These are phyloP conservation scores for Cryomyces minteri DNA, from an alignment of 495 filamentous ascomycete genomes.

Conservation along the genomic window DNA sequence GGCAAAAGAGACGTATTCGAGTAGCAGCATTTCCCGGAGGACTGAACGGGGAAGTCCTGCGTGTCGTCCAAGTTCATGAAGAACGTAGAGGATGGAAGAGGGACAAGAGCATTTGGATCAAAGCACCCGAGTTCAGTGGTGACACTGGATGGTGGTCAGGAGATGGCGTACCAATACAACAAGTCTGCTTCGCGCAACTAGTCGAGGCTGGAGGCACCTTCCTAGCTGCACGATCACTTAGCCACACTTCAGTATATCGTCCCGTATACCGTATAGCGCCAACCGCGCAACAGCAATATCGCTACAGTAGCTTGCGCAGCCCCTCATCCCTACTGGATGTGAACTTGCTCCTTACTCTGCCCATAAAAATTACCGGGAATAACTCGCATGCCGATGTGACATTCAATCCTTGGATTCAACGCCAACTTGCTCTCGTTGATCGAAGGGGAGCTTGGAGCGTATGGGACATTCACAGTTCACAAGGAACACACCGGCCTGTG, in stretches of 20 bases:
- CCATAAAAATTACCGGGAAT: conserved; percentile 33
- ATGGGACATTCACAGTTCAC: conserved; percentile 42
- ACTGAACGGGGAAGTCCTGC: conserved; percentile 31
- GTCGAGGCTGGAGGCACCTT: conserved; percentile 12
- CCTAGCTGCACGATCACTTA: conserved; percentile 13
- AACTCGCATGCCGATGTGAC: conserved; percentile 47
- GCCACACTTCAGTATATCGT: conserved; percentile 12
- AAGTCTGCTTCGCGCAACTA: conserved; percentile 44
- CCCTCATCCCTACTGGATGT: conserved; percentile 31
- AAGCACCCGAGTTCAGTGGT: conserved; percentile 13
- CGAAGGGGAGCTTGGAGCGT: conserved; percentile 54
- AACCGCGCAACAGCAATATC: neutral
- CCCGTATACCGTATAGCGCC: conserved; percentile 2
- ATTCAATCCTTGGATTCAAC: conserved; percentile 58
- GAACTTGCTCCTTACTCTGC: conserved; percentile 40
- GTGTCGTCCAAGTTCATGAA: conserved; percentile 23
- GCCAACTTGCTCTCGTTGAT: conserved; percentile 58
- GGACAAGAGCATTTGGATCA: conserved; percentile 19
- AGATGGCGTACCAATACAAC: conserved; percentile 38
- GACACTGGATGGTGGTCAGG: conserved; percentile 37
- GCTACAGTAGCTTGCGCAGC: conserved; percentile 1
- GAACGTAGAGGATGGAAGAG: conserved; percentile 29
- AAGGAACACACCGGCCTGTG: neutral
- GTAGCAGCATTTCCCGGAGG: conserved; percentile 32
- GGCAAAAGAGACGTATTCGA: conserved; percentile 5